Base-by-base conservation (phyloP, 2,329 filamentous ascomycete species). In the Fusarium nisikadoi region DNA sequence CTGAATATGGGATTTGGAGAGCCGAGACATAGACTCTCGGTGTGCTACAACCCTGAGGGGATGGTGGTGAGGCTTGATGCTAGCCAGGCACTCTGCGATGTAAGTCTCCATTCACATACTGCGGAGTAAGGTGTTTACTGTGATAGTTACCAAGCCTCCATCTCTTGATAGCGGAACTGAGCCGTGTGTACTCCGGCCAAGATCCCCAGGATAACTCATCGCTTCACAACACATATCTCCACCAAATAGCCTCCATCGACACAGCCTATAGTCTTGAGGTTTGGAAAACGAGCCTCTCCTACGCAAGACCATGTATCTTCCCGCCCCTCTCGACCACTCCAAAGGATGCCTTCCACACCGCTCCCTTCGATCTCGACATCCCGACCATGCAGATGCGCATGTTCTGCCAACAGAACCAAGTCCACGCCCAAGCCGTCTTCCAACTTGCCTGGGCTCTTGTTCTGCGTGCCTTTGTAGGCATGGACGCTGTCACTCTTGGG, bases 371-470 rank as follows among this genome's bases (percentile, higher is more conserved):
- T 12, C 73, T 86, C 8, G 81, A 84, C 13, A 79, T 87, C 19
- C 78, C 81, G 0, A 80, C 77, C 8, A 75, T 81, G 33, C 79
- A 82, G 6, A 72, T 88, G 5, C 81, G 85, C 14, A 80, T 83
- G 13, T 89, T 89, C 49, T 81, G 80, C 58, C 60, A 72, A 0
- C 53, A 81, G 81, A 47, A 81, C 67, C 12, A 80, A 13, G 80
- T 88, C 6, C 84, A 84, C 1, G 78, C 86, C 1, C 83, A 86
- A 0, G 84, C 86, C 0, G 80, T 90, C 7, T 81, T 91, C 8
- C 85, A 87, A 29, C 83, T 89, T n/a, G 88, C 89, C 0, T 91
- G 89, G 89, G 87, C 84, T 0, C 80, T 91, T 25, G 82, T 90
- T 1, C 80, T 90, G 1, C 85, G 87, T 4, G 82, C 84, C 3